Conservation (phyloP, 495 filamentous ascomycete species). For the Talaromyces liani region DNA sequence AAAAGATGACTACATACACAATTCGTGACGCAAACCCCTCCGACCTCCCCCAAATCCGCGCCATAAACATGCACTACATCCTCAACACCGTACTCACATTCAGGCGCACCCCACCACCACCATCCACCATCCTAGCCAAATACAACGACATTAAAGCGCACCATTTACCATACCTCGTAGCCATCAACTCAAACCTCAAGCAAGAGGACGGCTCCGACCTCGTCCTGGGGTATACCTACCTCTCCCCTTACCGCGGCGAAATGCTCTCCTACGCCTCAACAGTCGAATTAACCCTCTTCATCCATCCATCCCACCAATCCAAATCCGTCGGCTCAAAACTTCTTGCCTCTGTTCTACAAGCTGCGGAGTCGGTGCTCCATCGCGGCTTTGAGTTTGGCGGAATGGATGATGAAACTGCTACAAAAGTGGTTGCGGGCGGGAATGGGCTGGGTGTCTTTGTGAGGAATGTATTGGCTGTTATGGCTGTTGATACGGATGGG, state of each 20-base stretch:
- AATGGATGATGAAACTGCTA: not conserved
- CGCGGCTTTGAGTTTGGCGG: not conserved
- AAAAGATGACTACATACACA: not conserved
- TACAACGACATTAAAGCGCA: constrained; percentile 10
- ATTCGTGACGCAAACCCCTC: constrained; percentile 13
- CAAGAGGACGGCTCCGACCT: constrained; percentile 4
- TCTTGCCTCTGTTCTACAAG: constrained; percentile 6
- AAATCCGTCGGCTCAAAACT: constrained; percentile 15
- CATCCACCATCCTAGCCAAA: constrained; percentile 13
- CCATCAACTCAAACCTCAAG: constrained; percentile 2
- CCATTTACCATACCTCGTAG: constrained; percentile 22
- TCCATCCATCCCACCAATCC: constrained; percentile 17
- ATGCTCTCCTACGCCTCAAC: constrained; percentile 22
- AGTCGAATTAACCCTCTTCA: constrained; percentile 23
- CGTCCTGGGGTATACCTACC: constrained; percentile 17
- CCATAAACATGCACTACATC: constrained; percentile 25
- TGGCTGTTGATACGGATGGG: constrained; percentile 21
- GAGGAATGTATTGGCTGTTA: constrained; percentile 20
- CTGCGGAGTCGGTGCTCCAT: not conserved
- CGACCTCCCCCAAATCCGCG: constrained; percentile 20
- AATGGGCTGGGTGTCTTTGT: constrained; percentile 2
- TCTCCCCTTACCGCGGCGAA: not conserved
- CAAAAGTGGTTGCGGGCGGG: not conserved
- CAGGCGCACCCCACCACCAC: constrained; percentile 14
- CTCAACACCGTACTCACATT: constrained; percentile 22